These are phyloP conservation scores for Coelastrella sp. DNA, from an alignment of 139 green algal species.

Conservation along the genomic window DNA sequence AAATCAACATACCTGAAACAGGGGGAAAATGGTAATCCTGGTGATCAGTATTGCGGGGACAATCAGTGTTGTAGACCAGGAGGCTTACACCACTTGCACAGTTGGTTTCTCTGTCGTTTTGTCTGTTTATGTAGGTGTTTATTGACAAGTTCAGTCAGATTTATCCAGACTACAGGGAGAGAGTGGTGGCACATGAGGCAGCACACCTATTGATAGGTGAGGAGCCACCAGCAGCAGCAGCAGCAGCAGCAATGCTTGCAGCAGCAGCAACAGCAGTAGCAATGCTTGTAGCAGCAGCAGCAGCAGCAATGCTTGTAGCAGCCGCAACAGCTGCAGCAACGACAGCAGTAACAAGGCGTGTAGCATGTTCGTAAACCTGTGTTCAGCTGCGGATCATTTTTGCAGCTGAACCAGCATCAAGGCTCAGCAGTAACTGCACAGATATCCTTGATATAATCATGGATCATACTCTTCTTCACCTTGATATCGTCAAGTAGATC, in stretches of 20 bases:
- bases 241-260: not conserved
- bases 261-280: not conserved
- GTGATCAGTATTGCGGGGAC: too few relatives aligned
- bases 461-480: too few relatives aligned
- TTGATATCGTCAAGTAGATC: too few relatives aligned
- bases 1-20: too few relatives aligned
- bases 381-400: too few relatives aligned
- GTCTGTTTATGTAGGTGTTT: constrained; percentile 55
- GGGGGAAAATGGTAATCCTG: too few relatives aligned
- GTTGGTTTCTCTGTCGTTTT: too few relatives aligned
- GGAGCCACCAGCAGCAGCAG: not conserved
- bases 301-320: not conserved
- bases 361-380: too few relatives aligned
- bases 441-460: too few relatives aligned
- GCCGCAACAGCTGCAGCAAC: not conserved
- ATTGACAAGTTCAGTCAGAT: constrained; percentile 86
- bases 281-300: not conserved
- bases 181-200: constrained; percentile 92
- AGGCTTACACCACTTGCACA: too few relatives aligned
- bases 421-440: too few relatives aligned
- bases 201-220: constrained; percentile 86
- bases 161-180: constrained; percentile 91
- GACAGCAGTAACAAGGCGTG: not conserved
- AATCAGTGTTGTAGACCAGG: too few relatives aligned
- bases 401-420: not conserved